Conservation (phyloP, 2,329 filamentous ascomycete genomes). For the Beauveria sp. region DNA sequence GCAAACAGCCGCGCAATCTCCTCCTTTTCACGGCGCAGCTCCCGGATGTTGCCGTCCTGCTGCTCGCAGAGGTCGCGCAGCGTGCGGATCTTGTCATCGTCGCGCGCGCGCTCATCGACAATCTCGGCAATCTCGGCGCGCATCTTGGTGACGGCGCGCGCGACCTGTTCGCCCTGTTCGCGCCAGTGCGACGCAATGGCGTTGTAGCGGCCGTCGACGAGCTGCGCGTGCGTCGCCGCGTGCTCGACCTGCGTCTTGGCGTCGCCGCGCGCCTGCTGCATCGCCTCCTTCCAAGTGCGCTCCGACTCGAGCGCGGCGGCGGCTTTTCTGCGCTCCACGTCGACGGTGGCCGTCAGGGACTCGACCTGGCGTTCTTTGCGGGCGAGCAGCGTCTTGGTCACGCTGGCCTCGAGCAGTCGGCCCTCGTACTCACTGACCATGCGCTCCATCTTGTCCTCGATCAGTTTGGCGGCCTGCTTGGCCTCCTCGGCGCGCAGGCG, state of each 20-base stretch:
- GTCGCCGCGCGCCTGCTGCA: conserved; percentile 54
- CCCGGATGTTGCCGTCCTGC: conserved; percentile 59
- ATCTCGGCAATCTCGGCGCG: conserved; percentile 46
- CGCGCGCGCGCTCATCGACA: conserved; percentile 45
- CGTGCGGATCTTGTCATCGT: conserved; percentile 56
- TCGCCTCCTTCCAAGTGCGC: conserved; percentile 52
- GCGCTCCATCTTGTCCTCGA: conserved; percentile 65
- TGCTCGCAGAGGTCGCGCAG: conserved; percentile 65
- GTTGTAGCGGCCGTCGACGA: conserved; percentile 65
- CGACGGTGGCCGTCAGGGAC: conserved; percentile 55
- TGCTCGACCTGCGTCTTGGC: conserved; percentile 57
- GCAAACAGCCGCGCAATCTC: conserved; percentile 54
- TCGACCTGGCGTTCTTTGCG: conserved; percentile 70
- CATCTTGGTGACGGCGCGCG: conserved; percentile 41
- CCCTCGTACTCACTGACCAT: conserved; percentile 62
- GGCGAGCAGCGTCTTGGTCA: conserved; percentile 62
- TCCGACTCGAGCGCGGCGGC: conserved; percentile 53
- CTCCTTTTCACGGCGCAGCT: conserved; percentile 52
- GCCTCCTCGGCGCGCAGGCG: conserved; percentile 60
- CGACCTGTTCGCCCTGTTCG: conserved; percentile 56
- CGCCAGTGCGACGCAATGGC: conserved; percentile 59
- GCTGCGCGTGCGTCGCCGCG: conserved; percentile 54
- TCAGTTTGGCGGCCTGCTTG: conserved; percentile 57
- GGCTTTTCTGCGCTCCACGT: conserved; percentile 56
- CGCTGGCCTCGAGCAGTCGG: conserved; percentile 59